phyloP scores from a whole-genome alignment of 2,329 filamentous ascomycete genomes.

The Aspergillus pseudotamarii region DNA sequence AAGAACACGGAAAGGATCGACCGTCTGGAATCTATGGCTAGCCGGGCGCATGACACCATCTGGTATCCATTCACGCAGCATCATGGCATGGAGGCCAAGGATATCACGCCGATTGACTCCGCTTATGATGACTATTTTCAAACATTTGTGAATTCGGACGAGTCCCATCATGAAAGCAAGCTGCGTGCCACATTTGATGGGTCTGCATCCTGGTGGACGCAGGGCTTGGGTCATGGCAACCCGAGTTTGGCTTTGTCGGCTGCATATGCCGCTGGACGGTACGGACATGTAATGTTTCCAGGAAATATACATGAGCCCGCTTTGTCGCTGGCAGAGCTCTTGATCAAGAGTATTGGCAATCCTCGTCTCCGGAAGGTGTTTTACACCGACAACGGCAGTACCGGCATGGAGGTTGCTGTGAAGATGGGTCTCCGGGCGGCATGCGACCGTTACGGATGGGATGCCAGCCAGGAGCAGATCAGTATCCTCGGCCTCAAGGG shows the following conservation, averaged over 20 bases:
- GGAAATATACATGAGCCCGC: conserved; percentile 79
- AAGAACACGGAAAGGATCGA: conserved; percentile 61
- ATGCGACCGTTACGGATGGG: conserved; percentile 68
- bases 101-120: conserved; percentile 77
- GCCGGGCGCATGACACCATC: conserved; percentile 64
- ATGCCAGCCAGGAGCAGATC: conserved; percentile 58
- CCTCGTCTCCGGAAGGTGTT: conserved; percentile 72
- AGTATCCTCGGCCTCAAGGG: conserved; percentile 75
- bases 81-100: conserved; percentile 60
- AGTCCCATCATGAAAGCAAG: conserved; percentile 32
- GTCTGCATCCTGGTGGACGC: conserved; percentile 90
- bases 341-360: conserved; percentile 64
- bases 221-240: conserved; percentile 80
- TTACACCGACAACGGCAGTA: conserved; percentile 83
- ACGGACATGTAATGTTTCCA: conserved; percentile 88
- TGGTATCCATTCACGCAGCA: conserved; percentile 93
- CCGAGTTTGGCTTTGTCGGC: conserved; percentile 71
- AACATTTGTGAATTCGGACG: conserved; percentile 46
- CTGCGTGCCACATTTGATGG: conserved; percentile 75
- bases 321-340: conserved; percentile 65
- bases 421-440: conserved; percentile 81
- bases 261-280: conserved; percentile 78
- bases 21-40: conserved; percentile 63
- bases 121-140: conserved; percentile 80
- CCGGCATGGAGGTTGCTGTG: conserved; percentile 78